These are phyloP conservation scores for Sporothrix schenckii DNA, from an alignment of 2,329 filamentous ascomycete species.

Conservation along the genomic window DNA sequence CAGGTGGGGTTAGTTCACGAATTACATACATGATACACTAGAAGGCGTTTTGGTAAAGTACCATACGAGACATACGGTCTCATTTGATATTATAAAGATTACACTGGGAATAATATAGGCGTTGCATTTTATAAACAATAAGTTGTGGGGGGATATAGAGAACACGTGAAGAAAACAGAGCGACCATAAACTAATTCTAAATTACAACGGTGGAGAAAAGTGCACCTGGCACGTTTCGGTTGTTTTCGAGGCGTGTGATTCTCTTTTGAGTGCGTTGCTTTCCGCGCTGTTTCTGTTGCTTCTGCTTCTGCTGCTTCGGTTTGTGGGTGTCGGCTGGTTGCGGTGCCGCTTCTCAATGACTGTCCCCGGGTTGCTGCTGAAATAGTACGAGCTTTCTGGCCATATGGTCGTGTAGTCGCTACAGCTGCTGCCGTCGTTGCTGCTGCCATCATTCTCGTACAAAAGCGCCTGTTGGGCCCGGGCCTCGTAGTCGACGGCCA, in stretches of 20 bases:
- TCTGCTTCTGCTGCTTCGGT: not conserved
- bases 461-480: not conserved
- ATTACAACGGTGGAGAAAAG: not conserved
- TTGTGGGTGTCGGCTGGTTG: not conserved
- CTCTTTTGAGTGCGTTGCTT: not conserved
- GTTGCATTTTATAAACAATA: slow-evolving; percentile 6
- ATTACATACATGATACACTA: slow-evolving; percentile 18
- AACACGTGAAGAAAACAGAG: not conserved
- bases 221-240: not conserved
- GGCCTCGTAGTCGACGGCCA: not conserved
- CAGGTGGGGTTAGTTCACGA: not conserved
- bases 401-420: slow-evolving; percentile 30
- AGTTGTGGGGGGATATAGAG: not conserved
- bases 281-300: not conserved
- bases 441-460: not conserved
- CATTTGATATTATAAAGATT: not conserved
- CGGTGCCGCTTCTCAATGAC: not conserved
- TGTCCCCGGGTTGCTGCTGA: not conserved
- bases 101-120: slow-evolving; percentile 7
- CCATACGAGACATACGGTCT: not conserved
- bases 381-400: slow-evolving; percentile 35
- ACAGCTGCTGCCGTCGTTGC: not conserved
- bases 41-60: slow-evolving; percentile 12
- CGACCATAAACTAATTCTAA: not conserved
- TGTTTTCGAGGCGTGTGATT: not conserved